These are phyloP conservation scores for Boletus insuetus DNA, from an alignment of 768 basidiomycete species.

Conservation along the genomic window DNA sequence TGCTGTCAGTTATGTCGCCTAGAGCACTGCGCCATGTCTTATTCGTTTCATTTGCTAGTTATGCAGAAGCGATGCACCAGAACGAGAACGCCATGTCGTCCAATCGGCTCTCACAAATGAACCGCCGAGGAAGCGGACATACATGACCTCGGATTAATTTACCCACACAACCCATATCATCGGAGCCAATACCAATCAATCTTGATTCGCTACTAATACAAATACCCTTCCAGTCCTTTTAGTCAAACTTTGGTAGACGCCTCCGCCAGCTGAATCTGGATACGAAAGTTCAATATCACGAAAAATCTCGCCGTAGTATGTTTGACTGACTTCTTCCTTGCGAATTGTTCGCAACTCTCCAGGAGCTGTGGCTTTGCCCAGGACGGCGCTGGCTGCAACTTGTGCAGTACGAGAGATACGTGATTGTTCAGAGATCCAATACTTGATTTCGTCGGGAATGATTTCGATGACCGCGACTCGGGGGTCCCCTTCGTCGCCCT, in stretches of 20 bases:
- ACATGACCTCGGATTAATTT: not conserved
- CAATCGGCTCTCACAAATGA: conserved; percentile 45
- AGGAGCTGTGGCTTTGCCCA: conserved; percentile 62
- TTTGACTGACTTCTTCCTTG: conserved; percentile 59
- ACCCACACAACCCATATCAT: conserved; percentile 15
- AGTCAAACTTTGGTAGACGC: conserved; percentile 8
- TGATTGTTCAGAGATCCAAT: conserved; percentile 70
- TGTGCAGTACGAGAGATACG: conserved; percentile 57
- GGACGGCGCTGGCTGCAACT: conserved; percentile 53
- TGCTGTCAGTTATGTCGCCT: conserved; percentile 49
- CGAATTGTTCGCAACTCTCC: conserved; percentile 79
- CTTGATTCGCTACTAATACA: not conserved
- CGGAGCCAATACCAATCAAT: conserved; percentile 2
- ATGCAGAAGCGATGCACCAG: conserved; percentile 76
- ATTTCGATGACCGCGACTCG: conserved; percentile 79
- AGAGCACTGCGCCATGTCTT: not conserved
- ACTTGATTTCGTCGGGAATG: conserved; percentile 75
- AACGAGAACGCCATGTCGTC: conserved; percentile 70
- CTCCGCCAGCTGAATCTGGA: conserved; percentile 21
- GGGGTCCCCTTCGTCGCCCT: conserved; percentile 77
- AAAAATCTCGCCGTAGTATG: not conserved
- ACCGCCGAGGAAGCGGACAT: conserved; percentile 19
- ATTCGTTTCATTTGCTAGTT: conserved; percentile 28
- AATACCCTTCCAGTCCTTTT: not conserved
- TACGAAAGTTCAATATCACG: not conserved